Evolutionary conservation across 73 alveolate genomes (phyloP).

Genomic region (Paramecium biaurelia): DNA sequence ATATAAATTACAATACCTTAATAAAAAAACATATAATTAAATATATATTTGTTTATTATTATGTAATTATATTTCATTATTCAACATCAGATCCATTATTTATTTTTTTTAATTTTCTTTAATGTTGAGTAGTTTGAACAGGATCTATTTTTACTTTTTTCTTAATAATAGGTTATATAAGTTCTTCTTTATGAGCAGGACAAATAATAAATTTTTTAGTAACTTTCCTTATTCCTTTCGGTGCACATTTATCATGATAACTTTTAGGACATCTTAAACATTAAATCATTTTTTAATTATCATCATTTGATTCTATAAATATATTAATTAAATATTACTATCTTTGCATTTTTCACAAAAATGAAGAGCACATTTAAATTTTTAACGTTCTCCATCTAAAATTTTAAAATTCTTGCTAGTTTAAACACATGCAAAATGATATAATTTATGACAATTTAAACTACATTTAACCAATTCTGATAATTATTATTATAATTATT

Average conservation of each 20-base stretch:
- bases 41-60: not conserved
- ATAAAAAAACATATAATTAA: no score
- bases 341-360: slow-evolving; percentile 58
- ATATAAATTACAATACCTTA: no score
- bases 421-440: slow-evolving; percentile 55
- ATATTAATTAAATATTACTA: not conserved
- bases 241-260: slow-evolving; percentile 55
- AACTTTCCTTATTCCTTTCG: not conserved
- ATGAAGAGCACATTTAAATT: slow-evolving; percentile 63
- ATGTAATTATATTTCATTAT: not conserved
- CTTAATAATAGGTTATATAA: not conserved
- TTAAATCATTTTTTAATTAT: slow-evolving; percentile 1
- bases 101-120: not conserved
- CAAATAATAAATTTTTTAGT: not conserved
- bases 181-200: slow-evolving; percentile 41
- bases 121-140: not conserved
- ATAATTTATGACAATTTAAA: slow-evolving; percentile 45
- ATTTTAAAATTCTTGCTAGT: slow-evolving; percentile 46
- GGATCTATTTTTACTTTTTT: slow-evolving; percentile 25
- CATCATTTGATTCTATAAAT: slow-evolving; percentile 37
- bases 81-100: slow-evolving; percentile 16
- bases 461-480: slow-evolving; percentile 51
- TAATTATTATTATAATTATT: not conserved
- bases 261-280: slow-evolving; percentile 61
- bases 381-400: slow-evolving; percentile 33